Evolutionary conservation across 2,329 filamentous ascomycete genomes (phyloP), one percentile per base, ranked within the genome.

Genomic region (Stenocarpella maydis): DNA sequence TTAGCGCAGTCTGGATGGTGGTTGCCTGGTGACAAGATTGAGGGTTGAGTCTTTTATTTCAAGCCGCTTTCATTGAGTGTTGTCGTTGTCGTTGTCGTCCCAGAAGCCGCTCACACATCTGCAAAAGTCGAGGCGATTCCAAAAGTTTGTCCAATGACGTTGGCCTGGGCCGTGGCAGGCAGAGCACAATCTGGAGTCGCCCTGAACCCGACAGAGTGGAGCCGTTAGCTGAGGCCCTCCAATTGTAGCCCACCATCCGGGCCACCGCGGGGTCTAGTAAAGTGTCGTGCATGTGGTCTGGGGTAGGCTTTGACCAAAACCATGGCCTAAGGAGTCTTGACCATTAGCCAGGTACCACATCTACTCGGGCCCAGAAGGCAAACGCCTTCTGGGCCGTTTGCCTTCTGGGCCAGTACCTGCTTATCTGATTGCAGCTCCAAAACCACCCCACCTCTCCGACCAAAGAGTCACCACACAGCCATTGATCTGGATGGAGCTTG

Each of bases 131-230:
- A 21, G 26, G 7, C 24, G 1, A 1, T 10, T 21, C 37, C 58
- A 28, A 28, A 49, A 49, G 3, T 63, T 47, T 63, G 43, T n/a
- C 58, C 41, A 63, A 63, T 63, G 58, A 63, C 58, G 58, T 63
- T 63, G n/a, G 43, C 7, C 7, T 37, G 43, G 4, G n/a, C 15
- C 47, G 43, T 63, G 28, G 58, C 41, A 63, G 58, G 58, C 58
- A 61, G 34, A 61, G 15, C n/a, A n/a, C n/a, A n/a, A n/a, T n/a
- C n/a, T n/a, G n/a, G 12, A 6, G 26, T 12, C 10, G 12, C 41
- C 54, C 47, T 61, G 49, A 47, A 63, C n/a, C 41, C 58, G 58
- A 63, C 41, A 63, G 58, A 26, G 58, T 49, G 58, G 58, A 37
- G 58, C 43, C n/a, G 8, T 10, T 49, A 8, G 26, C 47, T 31